phyloP scores from a whole-genome alignment of 352 stramenopile genomes.

The Aphanomyces invadans region DNA sequence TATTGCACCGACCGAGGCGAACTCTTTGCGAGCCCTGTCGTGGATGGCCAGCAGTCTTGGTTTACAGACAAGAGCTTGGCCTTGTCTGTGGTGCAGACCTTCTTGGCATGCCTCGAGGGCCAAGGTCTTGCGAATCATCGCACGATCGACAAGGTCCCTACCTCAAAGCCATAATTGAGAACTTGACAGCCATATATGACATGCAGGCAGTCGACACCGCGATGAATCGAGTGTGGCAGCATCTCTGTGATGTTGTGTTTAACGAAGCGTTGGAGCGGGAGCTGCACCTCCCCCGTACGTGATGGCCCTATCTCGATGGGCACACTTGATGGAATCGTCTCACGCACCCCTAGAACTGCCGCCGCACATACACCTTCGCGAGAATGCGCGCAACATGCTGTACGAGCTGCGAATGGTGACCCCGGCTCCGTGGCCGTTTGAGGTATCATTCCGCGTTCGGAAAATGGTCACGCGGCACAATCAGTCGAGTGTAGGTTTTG shows the following conservation, averaged over 20 bases:
- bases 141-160: neutral
- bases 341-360: no score
- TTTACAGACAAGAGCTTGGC: neutral
- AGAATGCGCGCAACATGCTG: neutral
- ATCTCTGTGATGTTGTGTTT: neutral
- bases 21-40: neutral
- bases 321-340: no score
- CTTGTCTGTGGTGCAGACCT: neutral
- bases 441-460: no score
- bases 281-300: constrained; percentile 6
- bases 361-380: neutral
- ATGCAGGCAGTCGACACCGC: neutral
- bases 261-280: neutral
- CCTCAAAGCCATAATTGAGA: no score
- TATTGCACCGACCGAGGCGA: neutral
- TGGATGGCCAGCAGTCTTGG: neutral
- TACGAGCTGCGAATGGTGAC: neutral
- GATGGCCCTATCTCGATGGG: no score
- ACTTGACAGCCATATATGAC: no score
- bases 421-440: neutral
- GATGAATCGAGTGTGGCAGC: neutral
- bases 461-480: no score
- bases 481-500: no score
- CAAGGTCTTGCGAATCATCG: neutral
- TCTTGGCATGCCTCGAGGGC: neutral